A percentile compares a stretch with the other conserved stretches of the same genome.
Conservation (phyloP, 2,329 filamentous ascomycete species). For the Trichoderma cornu-damae region DNA sequence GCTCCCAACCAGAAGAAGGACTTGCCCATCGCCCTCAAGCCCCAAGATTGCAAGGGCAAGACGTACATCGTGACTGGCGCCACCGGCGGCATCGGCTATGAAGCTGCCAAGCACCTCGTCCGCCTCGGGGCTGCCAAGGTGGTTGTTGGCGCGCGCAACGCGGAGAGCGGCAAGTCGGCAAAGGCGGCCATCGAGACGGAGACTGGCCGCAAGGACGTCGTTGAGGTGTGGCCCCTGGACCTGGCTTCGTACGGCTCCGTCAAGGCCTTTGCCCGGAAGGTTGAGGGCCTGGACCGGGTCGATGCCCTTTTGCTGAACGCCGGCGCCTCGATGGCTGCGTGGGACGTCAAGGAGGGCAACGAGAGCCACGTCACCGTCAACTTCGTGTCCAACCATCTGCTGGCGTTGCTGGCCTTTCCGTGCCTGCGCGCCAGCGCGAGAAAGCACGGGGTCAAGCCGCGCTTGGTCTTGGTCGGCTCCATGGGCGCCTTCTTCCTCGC, state of each 20-base stretch:
- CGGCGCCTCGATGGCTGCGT: constrained; percentile 20
- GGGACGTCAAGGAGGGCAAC: constrained; percentile 34
- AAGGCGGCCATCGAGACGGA: constrained; percentile 32
- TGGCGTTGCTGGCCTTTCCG: constrained; percentile 42
- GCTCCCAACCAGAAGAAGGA: not conserved
- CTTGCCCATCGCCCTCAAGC: not conserved
- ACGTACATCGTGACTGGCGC: constrained; percentile 39
- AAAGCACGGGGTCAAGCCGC: constrained; percentile 32
- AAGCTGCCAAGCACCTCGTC: constrained; percentile 39
- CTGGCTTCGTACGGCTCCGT: constrained; percentile 36
- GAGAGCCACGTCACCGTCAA: constrained; percentile 44
- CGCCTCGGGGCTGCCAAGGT: constrained; percentile 37
- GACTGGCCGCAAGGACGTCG: constrained; percentile 23
- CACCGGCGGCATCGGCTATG: constrained; percentile 39
- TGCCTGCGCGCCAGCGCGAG: constrained; percentile 35
- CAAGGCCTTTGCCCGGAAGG: constrained; percentile 33
- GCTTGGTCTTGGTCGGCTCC: constrained; percentile 33
- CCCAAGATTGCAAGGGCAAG: constrained; percentile 10
- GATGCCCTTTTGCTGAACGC: constrained; percentile 43
- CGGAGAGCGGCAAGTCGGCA: constrained; percentile 40
- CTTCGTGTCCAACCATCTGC: constrained; percentile 42
- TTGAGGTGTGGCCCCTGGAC: constrained; percentile 44
- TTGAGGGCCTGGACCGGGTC: constrained; percentile 34
- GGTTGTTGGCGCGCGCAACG: constrained; percentile 39
- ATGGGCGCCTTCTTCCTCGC: not conserved